A percentile compares a stretch with the other conserved stretches of the same genome.
These are phyloP conservation scores for Stenogyne calaminthoides DNA, from an alignment of 305 asterid genomes.

Conservation along the genomic window DNA sequence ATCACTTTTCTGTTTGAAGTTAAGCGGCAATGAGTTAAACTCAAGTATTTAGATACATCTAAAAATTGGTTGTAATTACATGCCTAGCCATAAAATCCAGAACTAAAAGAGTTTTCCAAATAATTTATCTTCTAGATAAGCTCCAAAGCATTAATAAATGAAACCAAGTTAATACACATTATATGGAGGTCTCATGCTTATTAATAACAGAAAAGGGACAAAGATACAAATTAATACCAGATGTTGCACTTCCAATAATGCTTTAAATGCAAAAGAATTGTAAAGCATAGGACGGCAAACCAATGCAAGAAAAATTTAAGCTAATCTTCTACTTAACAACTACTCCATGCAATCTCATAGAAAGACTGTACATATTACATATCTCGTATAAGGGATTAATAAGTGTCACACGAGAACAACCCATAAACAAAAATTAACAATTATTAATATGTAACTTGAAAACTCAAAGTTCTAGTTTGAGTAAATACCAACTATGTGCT, in stretches of 20 bases:
- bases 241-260: background rate
- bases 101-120: background rate
- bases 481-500: slow-evolving; percentile 11
- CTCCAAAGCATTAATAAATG: background rate
- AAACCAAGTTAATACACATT: background rate
- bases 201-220: background rate
- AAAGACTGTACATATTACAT: background rate
- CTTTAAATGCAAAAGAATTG: background rate
- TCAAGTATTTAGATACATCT: background rate
- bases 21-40: too few species aligned
- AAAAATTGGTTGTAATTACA: background rate
- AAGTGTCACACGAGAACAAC: background rate
- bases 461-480: background rate
- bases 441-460: background rate
- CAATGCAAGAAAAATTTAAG: background rate
- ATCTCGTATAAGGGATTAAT: background rate
- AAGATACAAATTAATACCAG: background rate
- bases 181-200: background rate
- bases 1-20: background rate
- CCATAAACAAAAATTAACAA: background rate
- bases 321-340: background rate
- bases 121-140: background rate
- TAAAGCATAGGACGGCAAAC: background rate
- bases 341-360: slow-evolving; percentile 7
- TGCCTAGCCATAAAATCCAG: slow-evolving; percentile 1